phyloP scores from a whole-genome alignment of 163 green algal genomes.

The Chloroidium sp. region DNA sequence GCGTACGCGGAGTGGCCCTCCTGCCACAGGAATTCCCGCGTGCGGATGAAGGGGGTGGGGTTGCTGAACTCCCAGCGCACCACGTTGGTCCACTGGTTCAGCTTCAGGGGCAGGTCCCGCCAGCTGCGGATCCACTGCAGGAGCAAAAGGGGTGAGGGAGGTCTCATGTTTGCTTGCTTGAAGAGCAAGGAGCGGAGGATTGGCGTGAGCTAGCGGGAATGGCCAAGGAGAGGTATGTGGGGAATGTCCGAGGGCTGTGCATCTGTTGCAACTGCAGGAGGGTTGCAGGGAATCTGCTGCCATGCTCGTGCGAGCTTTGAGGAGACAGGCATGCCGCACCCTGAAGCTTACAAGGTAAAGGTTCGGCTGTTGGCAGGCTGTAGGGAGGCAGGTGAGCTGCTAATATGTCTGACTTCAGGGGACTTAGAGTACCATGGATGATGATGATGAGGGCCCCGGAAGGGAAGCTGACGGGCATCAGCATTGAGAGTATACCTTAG shows the following conservation, averaged over 20 bases:
- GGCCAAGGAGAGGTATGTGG: not conserved
- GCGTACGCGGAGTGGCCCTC: conserved; percentile 96
- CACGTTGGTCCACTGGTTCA: conserved; percentile 99
- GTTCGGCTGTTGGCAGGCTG: too few species aligned
- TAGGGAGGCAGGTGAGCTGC: too few species aligned
- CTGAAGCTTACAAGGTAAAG: too few species aligned
- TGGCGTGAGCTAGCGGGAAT: not conserved
- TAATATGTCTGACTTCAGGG: too few species aligned
- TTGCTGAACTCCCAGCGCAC: conserved; percentile 99
- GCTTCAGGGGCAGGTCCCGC: conserved; percentile 89
- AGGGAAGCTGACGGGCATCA: too few species aligned
- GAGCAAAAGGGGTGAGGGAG: not conserved
- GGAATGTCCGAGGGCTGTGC: not conserved
- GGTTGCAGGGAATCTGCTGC: too few species aligned
- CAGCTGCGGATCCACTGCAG: conserved; percentile 90
- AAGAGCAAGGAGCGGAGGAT: not conserved
- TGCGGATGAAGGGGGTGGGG: conserved; percentile 97
- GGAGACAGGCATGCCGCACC: too few species aligned
- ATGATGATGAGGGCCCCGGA: too few species aligned
- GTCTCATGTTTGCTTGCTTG: not conserved
- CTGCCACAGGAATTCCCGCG: conserved; percentile 87
- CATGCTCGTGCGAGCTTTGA: too few species aligned
- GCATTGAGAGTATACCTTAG: too few species aligned
- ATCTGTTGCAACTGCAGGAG: too few species aligned
- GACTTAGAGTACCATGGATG: too few species aligned